Evolutionary conservation across 768 basidiomycete species (phyloP).

Genomic region (Naganishia vaughanmartiniae): DNA sequence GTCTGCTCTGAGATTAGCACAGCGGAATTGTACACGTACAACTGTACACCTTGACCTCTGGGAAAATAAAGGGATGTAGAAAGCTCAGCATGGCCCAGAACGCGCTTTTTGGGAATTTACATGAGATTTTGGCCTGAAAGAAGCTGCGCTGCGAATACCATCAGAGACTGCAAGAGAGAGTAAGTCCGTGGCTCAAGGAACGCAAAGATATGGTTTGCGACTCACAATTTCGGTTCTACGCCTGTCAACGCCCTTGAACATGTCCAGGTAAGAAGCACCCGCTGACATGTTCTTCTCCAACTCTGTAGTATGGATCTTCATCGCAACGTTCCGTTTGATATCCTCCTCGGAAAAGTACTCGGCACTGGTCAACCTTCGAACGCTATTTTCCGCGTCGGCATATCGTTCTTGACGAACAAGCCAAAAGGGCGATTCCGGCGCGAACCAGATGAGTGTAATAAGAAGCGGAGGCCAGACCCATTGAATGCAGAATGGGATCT

Average conservation of each 20-base stretch:
- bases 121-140: constrained; percentile 30
- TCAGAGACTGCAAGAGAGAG: constrained; percentile 22
- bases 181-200: neutral
- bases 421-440: constrained; percentile 48
- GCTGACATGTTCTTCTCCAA: constrained; percentile 49
- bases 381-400: constrained; percentile 36
- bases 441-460: constrained; percentile 33
- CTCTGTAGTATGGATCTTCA: constrained; percentile 53
- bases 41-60: constrained; percentile 48
- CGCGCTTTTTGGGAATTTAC: too few species aligned
- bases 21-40: neutral
- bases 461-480: constrained; percentile 40
- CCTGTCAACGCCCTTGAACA: constrained; percentile 52
- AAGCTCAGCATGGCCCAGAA: too few species aligned
- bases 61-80: neutral
- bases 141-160: constrained; percentile 35
- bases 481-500: constrained; percentile 27
- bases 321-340: constrained; percentile 48
- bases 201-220: neutral
- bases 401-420: constrained; percentile 46
- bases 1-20: too few species aligned
- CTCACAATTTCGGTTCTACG: constrained; percentile 29
- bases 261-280: constrained; percentile 53
- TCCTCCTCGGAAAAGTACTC: constrained; percentile 40
- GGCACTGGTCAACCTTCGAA: constrained; percentile 28